Evolutionary conservation across 1,139 yeast genomes (phyloP).

Genomic region (Taiozyma sp.): DNA sequence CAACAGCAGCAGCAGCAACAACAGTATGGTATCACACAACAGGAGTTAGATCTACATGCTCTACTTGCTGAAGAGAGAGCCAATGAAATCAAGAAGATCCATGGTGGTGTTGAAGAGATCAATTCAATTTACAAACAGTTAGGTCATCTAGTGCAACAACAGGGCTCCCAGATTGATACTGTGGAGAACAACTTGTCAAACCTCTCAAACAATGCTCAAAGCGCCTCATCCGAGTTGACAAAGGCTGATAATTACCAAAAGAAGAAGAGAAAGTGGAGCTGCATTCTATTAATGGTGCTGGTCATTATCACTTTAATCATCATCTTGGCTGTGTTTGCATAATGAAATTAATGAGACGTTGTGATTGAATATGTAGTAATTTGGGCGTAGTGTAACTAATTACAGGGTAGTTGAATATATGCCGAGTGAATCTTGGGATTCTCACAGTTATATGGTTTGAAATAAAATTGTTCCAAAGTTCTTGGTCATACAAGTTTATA

Average conservation of each 20-base stretch:
- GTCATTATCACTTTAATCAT: conserved; percentile 40
- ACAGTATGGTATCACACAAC: conserved; percentile 42
- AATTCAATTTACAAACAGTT: conserved; percentile 81
- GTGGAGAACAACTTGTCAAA: conserved; percentile 74
- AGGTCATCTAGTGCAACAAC: conserved; percentile 73
- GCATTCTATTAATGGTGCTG: conserved; percentile 50
- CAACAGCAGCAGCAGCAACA: conserved; percentile 26
- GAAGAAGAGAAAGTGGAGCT: conserved; percentile 67
- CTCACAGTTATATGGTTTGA: too few species aligned
- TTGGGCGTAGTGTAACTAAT: not conserved
- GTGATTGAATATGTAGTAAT: not conserved
- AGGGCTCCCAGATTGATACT: conserved; percentile 79
- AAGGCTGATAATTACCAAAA: conserved; percentile 77
- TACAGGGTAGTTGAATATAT: not conserved
- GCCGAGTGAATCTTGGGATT: not conserved
- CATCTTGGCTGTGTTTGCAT: conserved; percentile 16
- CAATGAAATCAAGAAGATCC: conserved; percentile 65
- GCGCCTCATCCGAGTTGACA: conserved; percentile 63
- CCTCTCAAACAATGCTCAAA: conserved; percentile 62
- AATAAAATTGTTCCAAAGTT: too few species aligned
- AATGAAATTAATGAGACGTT: not conserved
- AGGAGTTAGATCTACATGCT: conserved; percentile 73
- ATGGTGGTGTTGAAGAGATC: conserved; percentile 77
- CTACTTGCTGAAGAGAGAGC: conserved; percentile 69
- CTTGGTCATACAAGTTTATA: too few species aligned